Base-by-base conservation (phyloP, 2,329 filamentous ascomycete species). In the Aspergillus awamori region DNA sequence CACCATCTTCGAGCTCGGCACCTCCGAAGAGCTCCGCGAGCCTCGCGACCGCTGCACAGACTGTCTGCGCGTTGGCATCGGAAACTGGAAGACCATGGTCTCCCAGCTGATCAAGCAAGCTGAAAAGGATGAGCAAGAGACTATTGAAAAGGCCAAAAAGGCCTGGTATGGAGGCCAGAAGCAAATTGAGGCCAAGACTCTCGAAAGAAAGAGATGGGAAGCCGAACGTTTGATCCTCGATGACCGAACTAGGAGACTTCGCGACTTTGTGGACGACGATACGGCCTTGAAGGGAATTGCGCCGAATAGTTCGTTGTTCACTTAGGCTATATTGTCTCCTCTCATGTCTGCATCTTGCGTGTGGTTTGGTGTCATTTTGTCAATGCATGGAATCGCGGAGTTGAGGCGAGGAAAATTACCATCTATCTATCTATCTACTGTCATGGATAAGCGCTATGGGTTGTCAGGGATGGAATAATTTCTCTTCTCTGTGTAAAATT, bases 31-130 rank as follows among this genome's bases (percentile, higher is more conserved):
- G 3, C 10, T 30, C 55, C 58, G 58, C 15, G 75, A 73, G 5
- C 81, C 83, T 4, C 82, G 80, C 66, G 83, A 84, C 64, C 87
- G 86, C 41, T 97, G 93, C 73, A 85, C 85, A 36, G 85, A 94
- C 67, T 97, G 94, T 71, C 83, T 97, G 5, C 81, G 86, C 60
- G 87, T 90, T 2, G 91, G 91, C 0, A 81, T 97, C 1, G 83
- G 85, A 5, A 96, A 97, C 73, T 97, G 93, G 93, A 84, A 85
- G 51, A 84, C 82, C 28, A 98, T 98, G 90, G 88, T 95, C 20
- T 80, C 81, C 10, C 83, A 83, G 59, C 81, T 96, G 51, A 85
- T 81, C n/a, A 72, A 73, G 2, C 71, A 73, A 38, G 75, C 78
- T 5, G 70, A 76, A 38, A 67, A 69, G 17, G 75, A 78, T 7